Evolutionary conservation across 352 stramenopile species (phyloP).

Genomic region (Phytophthora cryptogea): DNA sequence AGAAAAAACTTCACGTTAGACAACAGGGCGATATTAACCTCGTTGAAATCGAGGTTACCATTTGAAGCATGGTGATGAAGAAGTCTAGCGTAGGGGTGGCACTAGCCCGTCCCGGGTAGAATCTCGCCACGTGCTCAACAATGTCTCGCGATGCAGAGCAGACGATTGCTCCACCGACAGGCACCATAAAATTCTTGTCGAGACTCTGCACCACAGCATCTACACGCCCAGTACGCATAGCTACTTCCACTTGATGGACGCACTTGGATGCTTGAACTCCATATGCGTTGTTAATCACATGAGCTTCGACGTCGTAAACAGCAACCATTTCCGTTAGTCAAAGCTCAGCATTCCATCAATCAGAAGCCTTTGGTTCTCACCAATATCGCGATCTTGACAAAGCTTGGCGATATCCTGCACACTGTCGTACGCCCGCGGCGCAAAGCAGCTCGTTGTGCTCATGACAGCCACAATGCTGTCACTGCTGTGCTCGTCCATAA

Average conservation of each 20-base stretch:
- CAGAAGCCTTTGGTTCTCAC: slow-evolving; percentile 21
- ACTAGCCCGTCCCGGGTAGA: slow-evolving; percentile 96
- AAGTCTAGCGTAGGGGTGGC: slow-evolving; percentile 95
- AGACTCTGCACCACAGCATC: slow-evolving; percentile 98
- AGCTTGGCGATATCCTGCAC: slow-evolving; percentile 93
- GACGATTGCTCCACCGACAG: slow-evolving; percentile 93
- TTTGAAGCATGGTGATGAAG: slow-evolving; percentile 99
- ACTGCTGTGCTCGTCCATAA: slow-evolving; percentile 62
- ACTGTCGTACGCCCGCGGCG: slow-evolving; percentile 94
- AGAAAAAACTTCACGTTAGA: neutral
- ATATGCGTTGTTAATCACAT: slow-evolving; percentile 99
- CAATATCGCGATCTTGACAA: slow-evolving; percentile 74
- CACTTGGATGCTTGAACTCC: slow-evolving; percentile 96
- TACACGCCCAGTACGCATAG: slow-evolving; percentile 91
- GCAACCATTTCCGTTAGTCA: slow-evolving; percentile 9
- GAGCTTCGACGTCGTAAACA: slow-evolving; percentile 42
- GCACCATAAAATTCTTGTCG: slow-evolving; percentile 99
- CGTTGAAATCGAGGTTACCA: slow-evolving; percentile 59
- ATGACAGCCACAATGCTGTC: slow-evolving; percentile 93
- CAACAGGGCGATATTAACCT: neutral
- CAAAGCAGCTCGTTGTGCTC: slow-evolving; percentile 99
- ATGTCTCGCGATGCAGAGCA: slow-evolving; percentile 71
- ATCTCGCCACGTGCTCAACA: slow-evolving; percentile 88
- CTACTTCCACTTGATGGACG: slow-evolving; percentile 92
- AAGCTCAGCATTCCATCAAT: neutral